These are phyloP conservation scores for Gardenia jasminoides DNA, from an alignment of 257 asterid genomes.

Conservation along the genomic window DNA sequence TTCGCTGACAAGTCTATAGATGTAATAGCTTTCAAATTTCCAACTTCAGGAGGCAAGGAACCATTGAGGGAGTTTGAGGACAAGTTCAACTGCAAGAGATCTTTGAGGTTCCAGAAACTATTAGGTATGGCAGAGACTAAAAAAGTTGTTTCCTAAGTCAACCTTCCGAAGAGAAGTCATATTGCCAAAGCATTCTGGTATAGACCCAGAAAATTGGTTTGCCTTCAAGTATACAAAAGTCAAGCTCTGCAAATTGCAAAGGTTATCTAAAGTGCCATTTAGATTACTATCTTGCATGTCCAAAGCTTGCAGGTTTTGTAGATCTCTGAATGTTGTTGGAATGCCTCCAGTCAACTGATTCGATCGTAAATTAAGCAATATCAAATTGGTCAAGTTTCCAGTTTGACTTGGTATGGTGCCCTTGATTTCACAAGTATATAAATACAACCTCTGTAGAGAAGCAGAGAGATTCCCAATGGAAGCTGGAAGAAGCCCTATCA, in stretches of 20 bases:
- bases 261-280: not conserved
- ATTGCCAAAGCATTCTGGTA: not conserved
- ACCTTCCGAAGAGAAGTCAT: not conserved
- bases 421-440: not conserved
- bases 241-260: constrained; percentile 25
- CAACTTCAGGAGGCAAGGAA: not conserved
- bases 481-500: not conserved
- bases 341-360: constrained; percentile 14
- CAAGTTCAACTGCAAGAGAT: not conserved
- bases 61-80: not conserved
- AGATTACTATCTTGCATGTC: constrained; percentile 9
- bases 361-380: not conserved
- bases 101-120: not conserved
- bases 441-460: fast-evolving
- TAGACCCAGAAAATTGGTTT: not conserved
- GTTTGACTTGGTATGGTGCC: constrained; percentile 36
- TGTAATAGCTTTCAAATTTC: not conserved
- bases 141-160: not conserved
- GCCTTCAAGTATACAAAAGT: not conserved
- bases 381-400: constrained; percentile 29
- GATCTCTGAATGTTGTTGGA: constrained; percentile 3
- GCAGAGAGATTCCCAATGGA: not conserved
- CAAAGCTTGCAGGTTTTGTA: constrained; percentile 1
- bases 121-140: constrained; percentile 2
- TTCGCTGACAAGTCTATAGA: constrained; percentile 2